Evolutionary conservation across 129 eudicot genomes (phyloP).

Genomic region (Tagetes patula): DNA sequence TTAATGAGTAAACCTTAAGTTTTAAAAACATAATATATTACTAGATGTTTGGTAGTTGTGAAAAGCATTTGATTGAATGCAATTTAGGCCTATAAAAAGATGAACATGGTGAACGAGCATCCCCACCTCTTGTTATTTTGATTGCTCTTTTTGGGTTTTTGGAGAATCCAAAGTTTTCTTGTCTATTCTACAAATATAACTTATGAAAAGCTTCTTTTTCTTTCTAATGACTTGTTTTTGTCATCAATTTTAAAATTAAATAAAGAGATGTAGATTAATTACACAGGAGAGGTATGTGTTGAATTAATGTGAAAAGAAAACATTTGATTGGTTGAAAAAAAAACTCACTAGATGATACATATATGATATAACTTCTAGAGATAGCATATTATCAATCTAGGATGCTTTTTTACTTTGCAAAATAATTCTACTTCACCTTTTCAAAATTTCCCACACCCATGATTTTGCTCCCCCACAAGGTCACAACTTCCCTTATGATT

Average conservation of each 20-base stretch:
- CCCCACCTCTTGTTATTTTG: conserved; percentile 1
- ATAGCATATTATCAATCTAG: not conserved
- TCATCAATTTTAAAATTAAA: too few species aligned
- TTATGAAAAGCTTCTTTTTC: too few species aligned
- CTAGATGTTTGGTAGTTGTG: not conserved
- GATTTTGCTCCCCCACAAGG: conserved; percentile 9
- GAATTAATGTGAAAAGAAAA: not conserved
- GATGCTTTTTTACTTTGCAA: conserved; percentile 5
- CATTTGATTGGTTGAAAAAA: not conserved
- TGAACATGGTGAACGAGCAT: not conserved
- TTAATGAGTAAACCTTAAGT: too few species aligned
- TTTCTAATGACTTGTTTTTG: not conserved
- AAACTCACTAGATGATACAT: not conserved
- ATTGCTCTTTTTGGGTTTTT: not conserved
- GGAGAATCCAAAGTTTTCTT: conserved; percentile 9
- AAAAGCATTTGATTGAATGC: not conserved
- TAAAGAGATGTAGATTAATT: too few species aligned
- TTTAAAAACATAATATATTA: not conserved
- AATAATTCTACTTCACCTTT: not conserved
- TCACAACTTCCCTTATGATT: not conserved
- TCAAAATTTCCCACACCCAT: not conserved
- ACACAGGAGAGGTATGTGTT: not conserved
- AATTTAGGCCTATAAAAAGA: too few species aligned
- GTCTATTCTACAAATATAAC: not conserved
- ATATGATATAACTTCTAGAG: not conserved